Conservation (phyloP, 169 alveolate genomes). For the Babesia bovis region DNA sequence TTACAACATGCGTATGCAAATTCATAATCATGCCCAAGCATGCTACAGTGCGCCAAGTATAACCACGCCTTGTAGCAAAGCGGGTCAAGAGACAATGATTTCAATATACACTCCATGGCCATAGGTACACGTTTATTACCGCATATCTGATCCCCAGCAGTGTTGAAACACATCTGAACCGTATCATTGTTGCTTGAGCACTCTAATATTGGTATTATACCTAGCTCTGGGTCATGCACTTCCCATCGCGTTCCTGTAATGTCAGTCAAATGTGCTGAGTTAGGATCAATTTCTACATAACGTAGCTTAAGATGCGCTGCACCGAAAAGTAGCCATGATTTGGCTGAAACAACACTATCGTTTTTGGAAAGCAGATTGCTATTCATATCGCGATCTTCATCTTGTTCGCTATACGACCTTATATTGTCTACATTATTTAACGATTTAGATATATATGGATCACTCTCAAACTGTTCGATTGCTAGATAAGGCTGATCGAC, state of each 20-base stretch:
- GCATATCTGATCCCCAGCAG: not conserved
- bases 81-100: conserved; percentile 47
- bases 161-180: not conserved
- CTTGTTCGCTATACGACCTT: not conserved
- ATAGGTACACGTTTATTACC: not conserved
- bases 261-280: conserved; percentile 1
- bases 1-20: conserved; percentile 53
- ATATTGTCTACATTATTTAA: not conserved
- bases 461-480: conserved; percentile 13
- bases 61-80: conserved; percentile 48
- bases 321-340: not conserved
- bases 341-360: not conserved
- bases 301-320: conserved; percentile 24
- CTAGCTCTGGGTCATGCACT: conserved; percentile 4
- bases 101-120: conserved; percentile 6
- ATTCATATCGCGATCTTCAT: not conserved
- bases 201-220: not conserved
- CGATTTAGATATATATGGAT: not conserved
- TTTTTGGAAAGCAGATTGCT: too few species aligned
- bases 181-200: not conserved
- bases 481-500: conserved; percentile 13
- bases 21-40: conserved; percentile 33
- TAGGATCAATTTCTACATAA: not conserved
- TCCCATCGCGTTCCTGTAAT: not conserved
- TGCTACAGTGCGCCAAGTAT: conserved; percentile 59